A percentile compares a stretch with the other conserved stretches of the same genome.
phyloP scores from a whole-genome alignment of 176 grass and related monocot species.

The Ananas comosus region DNA sequence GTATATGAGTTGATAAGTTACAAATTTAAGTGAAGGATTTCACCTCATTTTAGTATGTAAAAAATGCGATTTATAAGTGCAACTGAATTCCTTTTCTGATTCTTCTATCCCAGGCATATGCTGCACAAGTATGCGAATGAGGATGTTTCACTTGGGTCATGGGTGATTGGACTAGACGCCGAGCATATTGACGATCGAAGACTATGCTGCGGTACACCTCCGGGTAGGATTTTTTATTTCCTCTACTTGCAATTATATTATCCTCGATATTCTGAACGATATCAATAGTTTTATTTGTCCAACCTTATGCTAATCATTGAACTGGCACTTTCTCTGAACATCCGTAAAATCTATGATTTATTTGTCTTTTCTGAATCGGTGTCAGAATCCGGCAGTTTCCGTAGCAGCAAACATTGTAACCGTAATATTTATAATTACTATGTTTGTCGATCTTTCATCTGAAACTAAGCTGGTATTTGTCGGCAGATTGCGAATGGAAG shows the following conservation, averaged over 20 bases:
- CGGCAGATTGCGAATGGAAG: slow-evolving; percentile 49
- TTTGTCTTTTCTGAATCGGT: neutral
- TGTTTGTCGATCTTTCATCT: neutral
- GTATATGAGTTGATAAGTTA: neutral
- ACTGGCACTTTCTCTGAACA: neutral
- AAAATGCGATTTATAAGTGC: neutral
- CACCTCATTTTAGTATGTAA: neutral
- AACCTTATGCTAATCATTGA: neutral
- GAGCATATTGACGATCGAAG: slow-evolving; percentile 83
- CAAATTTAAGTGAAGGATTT: neutral
- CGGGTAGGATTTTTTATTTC: slow-evolving; percentile 34
- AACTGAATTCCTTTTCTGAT: neutral
- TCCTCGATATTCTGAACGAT: neutral
- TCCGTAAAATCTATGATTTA: neutral
- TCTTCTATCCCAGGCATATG: slow-evolving; percentile 40
- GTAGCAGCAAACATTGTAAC: neutral
- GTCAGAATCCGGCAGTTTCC: neutral
- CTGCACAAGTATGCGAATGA: slow-evolving; percentile 81
- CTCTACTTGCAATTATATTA: neutral
- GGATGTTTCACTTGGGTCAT: slow-evolving; percentile 84
- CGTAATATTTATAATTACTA: neutral
- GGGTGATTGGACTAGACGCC: slow-evolving; percentile 81
- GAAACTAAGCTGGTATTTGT: neutral
- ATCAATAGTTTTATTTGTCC: neutral
- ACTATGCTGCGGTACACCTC: slow-evolving; percentile 76